Evolutionary conservation across 805 yeast genomes (phyloP), one percentile per base, ranked within the genome.

Genomic region (Saturnispora serradocipensis): DNA sequence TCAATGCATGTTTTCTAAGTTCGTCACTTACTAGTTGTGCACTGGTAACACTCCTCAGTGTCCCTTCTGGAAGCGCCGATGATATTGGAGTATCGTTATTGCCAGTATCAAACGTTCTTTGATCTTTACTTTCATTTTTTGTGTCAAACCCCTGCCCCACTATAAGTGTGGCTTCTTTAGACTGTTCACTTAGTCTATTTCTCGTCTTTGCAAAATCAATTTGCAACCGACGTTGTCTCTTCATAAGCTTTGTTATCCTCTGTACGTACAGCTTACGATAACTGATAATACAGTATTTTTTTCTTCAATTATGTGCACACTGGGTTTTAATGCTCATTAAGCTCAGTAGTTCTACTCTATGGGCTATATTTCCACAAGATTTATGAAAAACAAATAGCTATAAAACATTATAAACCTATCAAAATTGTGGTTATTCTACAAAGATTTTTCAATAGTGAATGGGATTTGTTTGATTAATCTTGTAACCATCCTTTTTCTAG

Each of bases 91-190:
- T 30, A 27, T 8, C 36, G 22, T 38, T 38, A 38, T 38, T 38
- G 16, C 22, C 24, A 8, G 22, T 38, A 38, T 38, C 42, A 18
- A 46, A 43, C 10, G 43, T 20, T 18, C 20, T 32, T 24, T 34
- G 25, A 16, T 38, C 24, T 11, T 18, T 18, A 4, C 18, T 10
- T 11, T 38, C 42, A 38, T 38, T 16, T 38, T 38, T 18, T 16
- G 45, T 40, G 5, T 44, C 53, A 4, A 46, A 22, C 3, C 16
- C 15, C 25, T 43, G 48, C n/a, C 70, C 70, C 9, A 67, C 69
- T 24, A 64, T 53, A 51, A 67, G 53, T 34, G 66, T 66, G 1
- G 68, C 63, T 57, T 67, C 70, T 44, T 65, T 63, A 11, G 70
- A 62, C 35, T 67, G 52, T 54, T 64, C 66, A 22, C 66, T 61